Percentiles rank a stretch among this genome's conserved stretches.
Conservation (phyloP, 129 eudicot species). For the Escallonia herrerae region DNA sequence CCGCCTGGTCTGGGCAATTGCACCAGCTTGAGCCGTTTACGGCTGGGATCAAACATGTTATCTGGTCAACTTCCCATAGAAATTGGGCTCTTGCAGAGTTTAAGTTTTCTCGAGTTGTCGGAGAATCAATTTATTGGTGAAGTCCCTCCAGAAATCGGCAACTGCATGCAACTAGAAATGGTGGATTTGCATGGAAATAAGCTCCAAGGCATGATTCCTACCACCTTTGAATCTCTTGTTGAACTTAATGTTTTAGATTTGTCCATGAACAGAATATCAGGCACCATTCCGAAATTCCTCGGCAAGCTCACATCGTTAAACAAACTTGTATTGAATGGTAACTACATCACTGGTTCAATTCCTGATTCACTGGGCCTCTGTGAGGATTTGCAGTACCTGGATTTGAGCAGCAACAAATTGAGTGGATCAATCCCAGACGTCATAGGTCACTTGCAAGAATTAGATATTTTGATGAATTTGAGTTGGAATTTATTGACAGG, state of each 20-base stretch:
- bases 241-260: conserved; percentile 45
- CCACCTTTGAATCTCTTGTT: conserved; percentile 30
- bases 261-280: conserved; percentile 37
- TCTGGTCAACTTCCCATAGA: conserved; percentile 37
- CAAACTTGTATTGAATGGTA: conserved; percentile 36
- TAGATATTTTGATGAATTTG: conserved; percentile 42
- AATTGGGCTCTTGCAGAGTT: conserved; percentile 28
- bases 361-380: conserved; percentile 36
- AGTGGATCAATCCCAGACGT: conserved; percentile 41
- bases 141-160: conserved; percentile 37
- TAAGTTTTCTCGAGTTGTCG: conserved; percentile 46
- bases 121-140: conserved; percentile 40
- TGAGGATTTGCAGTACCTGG: conserved; percentile 41
- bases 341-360: conserved; percentile 31
- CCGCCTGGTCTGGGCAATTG: conserved; percentile 47
- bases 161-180: conserved; percentile 42
- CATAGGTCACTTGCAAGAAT: conserved; percentile 32
- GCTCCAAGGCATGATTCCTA: conserved; percentile 38
- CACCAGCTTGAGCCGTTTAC: conserved; percentile 29
- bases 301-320: conserved; percentile 38
- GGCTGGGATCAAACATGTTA: conserved; percentile 40
- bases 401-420: conserved; percentile 35
- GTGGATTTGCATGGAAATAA: conserved; percentile 37
- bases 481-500: conserved; percentile 41
- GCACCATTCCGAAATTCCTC: conserved; percentile 32